Evolutionary conservation across 2,329 filamentous ascomycete species (phyloP).

Genomic region (Malbranchea cinnamomea): DNA sequence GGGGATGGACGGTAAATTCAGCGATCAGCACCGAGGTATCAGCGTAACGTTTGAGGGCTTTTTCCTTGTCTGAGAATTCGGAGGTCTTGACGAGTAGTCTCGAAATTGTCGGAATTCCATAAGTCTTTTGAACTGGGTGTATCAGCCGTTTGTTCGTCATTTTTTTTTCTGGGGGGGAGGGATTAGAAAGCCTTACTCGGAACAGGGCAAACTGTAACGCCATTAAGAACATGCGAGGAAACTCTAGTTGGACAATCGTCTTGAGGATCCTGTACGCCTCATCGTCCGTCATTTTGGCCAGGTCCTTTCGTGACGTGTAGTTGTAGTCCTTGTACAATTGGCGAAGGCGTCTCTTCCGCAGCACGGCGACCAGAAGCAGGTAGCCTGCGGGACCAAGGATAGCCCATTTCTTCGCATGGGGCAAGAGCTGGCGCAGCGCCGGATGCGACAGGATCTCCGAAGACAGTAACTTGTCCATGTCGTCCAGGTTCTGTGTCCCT

Average conservation of each 20-base stretch:
- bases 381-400: conserved; percentile 13
- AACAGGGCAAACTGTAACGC: conserved; percentile 45
- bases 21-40: conserved; percentile 32
- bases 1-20: conserved; percentile 32
- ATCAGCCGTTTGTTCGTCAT: not conserved
- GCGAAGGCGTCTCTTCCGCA: conserved; percentile 27
- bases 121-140: conserved; percentile 25
- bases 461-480: not conserved
- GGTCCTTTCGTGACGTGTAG: conserved; percentile 31
- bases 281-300: conserved; percentile 38
- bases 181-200: conserved; percentile 23
- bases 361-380: conserved; percentile 17
- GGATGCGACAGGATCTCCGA: not conserved
- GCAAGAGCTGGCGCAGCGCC: conserved; percentile 1
- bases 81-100: conserved; percentile 29
- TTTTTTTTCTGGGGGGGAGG: not conserved
- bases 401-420: conserved; percentile 1
- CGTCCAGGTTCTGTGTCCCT: not conserved
- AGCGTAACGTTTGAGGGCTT: conserved; percentile 32
- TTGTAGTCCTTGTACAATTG: conserved; percentile 27
- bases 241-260: conserved; percentile 36
- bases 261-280: conserved; percentile 38
- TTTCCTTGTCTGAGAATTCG: conserved; percentile 26
- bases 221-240: conserved; percentile 37
- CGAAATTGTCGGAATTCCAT: conserved; percentile 40